Evolutionary conservation across 305 asterid genomes (phyloP).

Genomic region (Fraxinus floribunda): DNA sequence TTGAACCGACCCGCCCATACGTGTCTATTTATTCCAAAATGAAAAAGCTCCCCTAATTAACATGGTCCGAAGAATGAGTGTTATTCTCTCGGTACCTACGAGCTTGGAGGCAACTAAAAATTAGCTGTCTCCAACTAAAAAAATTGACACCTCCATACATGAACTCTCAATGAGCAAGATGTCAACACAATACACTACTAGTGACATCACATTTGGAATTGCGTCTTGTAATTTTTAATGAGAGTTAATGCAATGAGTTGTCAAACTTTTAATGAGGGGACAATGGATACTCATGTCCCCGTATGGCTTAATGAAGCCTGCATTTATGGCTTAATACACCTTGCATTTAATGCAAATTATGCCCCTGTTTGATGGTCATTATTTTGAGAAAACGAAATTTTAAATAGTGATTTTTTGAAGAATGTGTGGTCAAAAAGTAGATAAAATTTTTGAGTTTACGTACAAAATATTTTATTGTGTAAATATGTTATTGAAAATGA

Average conservation of each 20-base stretch:
- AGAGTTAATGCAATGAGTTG: background rate
- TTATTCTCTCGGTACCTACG: background rate
- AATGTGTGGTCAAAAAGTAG: background rate
- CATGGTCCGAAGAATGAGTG: background rate
- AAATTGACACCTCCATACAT: background rate
- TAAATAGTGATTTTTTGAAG: background rate
- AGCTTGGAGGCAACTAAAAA: background rate
- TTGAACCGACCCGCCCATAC: background rate
- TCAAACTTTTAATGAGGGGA: background rate
- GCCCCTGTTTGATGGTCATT: background rate
- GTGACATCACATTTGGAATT: background rate
- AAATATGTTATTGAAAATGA: background rate
- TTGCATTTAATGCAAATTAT: background rate
- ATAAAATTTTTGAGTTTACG: background rate
- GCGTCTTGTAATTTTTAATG: background rate
- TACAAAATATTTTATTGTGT: background rate
- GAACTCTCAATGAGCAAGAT: background rate
- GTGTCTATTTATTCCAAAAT: background rate
- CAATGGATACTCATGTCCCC: background rate
- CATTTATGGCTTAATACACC: background rate
- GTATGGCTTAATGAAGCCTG: background rate
- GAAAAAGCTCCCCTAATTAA: background rate
- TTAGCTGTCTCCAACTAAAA: background rate
- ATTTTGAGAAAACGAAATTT: background rate
- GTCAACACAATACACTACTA: background rate